Percentiles rank a stretch among this genome's conserved stretches.
Conservation (phyloP, 345 rosid species). For the Populus pruinosa region DNA sequence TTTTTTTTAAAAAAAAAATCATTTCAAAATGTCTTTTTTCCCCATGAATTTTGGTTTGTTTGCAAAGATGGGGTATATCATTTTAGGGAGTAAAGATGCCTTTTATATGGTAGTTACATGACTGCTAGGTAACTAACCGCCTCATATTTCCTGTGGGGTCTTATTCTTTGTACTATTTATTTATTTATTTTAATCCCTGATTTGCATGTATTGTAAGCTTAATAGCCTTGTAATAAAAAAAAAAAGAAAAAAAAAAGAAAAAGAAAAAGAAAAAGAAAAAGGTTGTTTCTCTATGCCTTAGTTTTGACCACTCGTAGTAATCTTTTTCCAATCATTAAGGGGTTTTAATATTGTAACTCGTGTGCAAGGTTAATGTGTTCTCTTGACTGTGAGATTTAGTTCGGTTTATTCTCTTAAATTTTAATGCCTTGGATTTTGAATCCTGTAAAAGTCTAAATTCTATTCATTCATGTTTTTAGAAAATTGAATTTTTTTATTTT, state of each 20-base stretch:
- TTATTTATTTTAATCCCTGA: neutral
- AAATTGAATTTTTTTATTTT: too few species aligned
- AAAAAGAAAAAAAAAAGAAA: neutral
- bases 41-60: neutral
- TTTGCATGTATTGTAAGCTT: constrained; percentile 20
- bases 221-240: neutral
- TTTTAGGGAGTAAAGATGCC: neutral
- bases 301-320: neutral
- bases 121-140: neutral
- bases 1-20: fast-evolving
- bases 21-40: neutral
- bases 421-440: neutral
- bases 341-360: neutral
- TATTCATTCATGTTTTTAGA: too few species aligned
- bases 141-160: neutral
- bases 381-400: neutral
- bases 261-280: neutral
- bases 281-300: neutral
- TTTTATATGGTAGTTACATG: neutral
- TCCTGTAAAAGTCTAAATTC: neutral
- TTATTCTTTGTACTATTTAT: neutral
- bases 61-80: neutral
- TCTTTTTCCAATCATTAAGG: neutral
- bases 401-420: neutral
- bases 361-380: neutral